Conservation (phyloP, 2,329 filamentous ascomycete genomes). For the Aureobasidium namibiae region DNA sequence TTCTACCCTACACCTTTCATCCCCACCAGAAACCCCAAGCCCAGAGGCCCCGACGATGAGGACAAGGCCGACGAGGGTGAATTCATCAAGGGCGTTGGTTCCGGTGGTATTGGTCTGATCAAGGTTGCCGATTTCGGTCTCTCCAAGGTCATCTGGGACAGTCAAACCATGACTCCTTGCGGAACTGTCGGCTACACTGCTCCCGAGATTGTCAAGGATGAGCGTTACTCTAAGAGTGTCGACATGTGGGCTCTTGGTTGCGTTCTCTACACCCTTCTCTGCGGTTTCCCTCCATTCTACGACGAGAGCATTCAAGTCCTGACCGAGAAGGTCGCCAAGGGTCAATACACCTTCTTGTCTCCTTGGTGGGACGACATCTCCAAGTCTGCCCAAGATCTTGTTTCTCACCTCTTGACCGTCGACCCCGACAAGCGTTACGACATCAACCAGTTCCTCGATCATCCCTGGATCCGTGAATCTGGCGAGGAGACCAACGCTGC, state of each 20-base stretch:
- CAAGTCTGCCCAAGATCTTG: conserved; percentile 85
- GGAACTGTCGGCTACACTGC: conserved; percentile 97
- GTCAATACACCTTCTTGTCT: conserved; percentile 94
- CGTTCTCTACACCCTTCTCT: conserved; percentile 92
- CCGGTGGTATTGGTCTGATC: conserved; percentile 86
- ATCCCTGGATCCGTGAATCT: conserved; percentile 80
- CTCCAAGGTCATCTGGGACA: conserved; percentile 98
- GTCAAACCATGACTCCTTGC: conserved; percentile 97
- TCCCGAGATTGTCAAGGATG: conserved; percentile 97
- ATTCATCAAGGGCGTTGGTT: conserved; percentile 70
- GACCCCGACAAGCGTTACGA: conserved; percentile 93
- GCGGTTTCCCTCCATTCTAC: conserved; percentile 96
- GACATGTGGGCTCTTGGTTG: conserved; percentile 99
- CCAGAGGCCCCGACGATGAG: conserved; percentile 79
- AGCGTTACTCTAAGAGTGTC: conserved; percentile 95
- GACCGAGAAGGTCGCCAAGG: conserved; percentile 93
- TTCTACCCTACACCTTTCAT: conserved; percentile 81
- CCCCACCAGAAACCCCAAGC: conserved; percentile 71
- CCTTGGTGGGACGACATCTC: conserved; percentile 99
- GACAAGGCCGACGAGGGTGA: conserved; percentile 97
- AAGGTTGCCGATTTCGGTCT: conserved; percentile 98
- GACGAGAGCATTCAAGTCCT: conserved; percentile 96
- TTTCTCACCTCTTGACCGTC: conserved; percentile 86
- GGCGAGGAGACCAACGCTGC: conserved; percentile 60
- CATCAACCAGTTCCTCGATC: conserved; percentile 85